These are phyloP conservation scores for Sporothrix variecibatus DNA, from an alignment of 2,329 filamentous ascomycete genomes.

Conservation along the genomic window DNA sequence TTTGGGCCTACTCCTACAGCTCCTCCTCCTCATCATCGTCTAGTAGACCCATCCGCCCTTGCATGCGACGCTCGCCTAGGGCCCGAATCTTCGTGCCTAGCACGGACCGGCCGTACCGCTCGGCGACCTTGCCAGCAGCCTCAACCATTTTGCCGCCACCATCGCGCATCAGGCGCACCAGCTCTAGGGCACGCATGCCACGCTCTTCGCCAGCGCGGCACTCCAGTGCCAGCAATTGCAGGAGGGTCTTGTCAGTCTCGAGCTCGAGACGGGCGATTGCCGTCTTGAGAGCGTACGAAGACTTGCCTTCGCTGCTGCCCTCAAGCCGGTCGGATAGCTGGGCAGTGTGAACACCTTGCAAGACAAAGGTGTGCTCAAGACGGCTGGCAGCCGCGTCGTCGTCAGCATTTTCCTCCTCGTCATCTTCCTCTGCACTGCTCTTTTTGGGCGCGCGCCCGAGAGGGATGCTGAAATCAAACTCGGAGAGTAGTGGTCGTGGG, in stretches of 20 bases:
- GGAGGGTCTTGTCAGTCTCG: slow-evolving; percentile 83
- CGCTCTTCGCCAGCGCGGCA: slow-evolving; percentile 90
- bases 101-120: slow-evolving; percentile 76
- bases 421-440: slow-evolving; percentile 37
- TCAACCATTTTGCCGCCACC: slow-evolving; percentile 86
- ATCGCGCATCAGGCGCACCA: slow-evolving; percentile 84
- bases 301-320: slow-evolving; percentile 52
- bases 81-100: slow-evolving; percentile 90
- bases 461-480: slow-evolving; percentile 90
- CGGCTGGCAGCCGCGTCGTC: slow-evolving; percentile 54
- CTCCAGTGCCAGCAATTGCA: slow-evolving; percentile 86
- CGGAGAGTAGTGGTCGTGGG: slow-evolving; percentile 82
- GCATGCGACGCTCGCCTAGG: slow-evolving; percentile 69
- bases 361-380: slow-evolving; percentile 80
- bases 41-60: slow-evolving; percentile 22
- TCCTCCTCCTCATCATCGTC: slow-evolving; percentile 36
- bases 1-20: slow-evolving; percentile 17
- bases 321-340: slow-evolving; percentile 76
- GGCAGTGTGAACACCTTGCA: slow-evolving; percentile 68
- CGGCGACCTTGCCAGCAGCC: slow-evolving; percentile 84
- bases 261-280: slow-evolving; percentile 72
- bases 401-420: slow-evolving; percentile 38
- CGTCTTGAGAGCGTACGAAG: slow-evolving; percentile 63
- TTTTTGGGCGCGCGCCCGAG: slow-evolving; percentile 54
- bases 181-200: slow-evolving; percentile 91